Conservation (phyloP, 164 flowering plant species). For the Liquidambar formosana region DNA sequence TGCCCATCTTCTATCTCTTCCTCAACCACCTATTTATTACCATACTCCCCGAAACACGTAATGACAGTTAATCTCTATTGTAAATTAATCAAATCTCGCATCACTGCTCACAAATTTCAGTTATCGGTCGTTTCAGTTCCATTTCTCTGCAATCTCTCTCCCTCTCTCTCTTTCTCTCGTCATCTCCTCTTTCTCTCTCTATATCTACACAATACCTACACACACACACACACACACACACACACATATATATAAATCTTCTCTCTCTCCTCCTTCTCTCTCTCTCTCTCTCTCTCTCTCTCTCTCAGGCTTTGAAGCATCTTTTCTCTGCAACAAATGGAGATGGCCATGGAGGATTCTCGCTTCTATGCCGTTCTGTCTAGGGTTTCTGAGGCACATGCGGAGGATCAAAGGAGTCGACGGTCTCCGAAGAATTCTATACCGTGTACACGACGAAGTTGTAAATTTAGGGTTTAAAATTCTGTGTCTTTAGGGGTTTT, state of each 20-base stretch:
- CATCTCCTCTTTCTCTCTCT: conserved; percentile 1
- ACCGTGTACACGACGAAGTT: conserved; percentile 38
- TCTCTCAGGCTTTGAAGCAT: not conserved
- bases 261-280: not conserved
- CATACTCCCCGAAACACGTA: too few relatives aligned
- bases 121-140: not conserved
- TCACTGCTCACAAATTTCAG: not conserved
- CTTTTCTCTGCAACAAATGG: conserved; percentile 26
- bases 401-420: conserved; percentile 25
- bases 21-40: too few relatives aligned
- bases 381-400: conserved; percentile 21
- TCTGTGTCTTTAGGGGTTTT: not conserved
- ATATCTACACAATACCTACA: too few relatives aligned
- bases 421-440: conserved; percentile 25
- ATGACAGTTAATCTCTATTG: too few relatives aligned
- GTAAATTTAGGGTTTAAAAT: conserved; percentile 23
- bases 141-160: conserved; percentile 1
- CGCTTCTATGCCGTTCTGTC: conserved; percentile 13
- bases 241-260: not conserved
- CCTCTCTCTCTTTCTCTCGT: conserved; percentile 4
- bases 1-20: too few relatives aligned
- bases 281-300: too few relatives aligned
- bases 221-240: not conserved
- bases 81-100: too few relatives aligned
- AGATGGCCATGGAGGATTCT: conserved; percentile 44